Base-by-base conservation (phyloP, 2,329 filamentous ascomycete genomes). In the Apiospora rasikravindrae region DNA sequence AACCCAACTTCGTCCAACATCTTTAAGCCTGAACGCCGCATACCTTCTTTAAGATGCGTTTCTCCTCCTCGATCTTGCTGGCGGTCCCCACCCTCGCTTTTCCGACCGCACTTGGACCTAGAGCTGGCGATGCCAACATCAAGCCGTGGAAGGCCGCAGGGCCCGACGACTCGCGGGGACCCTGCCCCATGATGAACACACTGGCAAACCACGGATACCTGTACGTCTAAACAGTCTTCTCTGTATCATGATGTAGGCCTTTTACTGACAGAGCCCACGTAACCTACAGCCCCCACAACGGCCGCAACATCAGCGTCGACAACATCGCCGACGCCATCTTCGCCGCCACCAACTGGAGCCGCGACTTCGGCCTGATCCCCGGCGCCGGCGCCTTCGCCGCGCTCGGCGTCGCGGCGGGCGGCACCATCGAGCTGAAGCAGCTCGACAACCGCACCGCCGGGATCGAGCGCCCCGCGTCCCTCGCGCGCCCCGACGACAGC, bases 91-190 rank as follows among this genome's bases (percentile, higher is more conserved):
- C 57, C 10, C 22, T 64, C 29, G 57, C 57, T 64, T 64, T 64
- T 33, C 57, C 57, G 19, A 10, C 33, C n/a, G 19, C 57, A 64
- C 57, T 40, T 40, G 57, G 57, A 40, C 19, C 57, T 37, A 40
- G 57, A 33, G 57, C 57, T 11, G 57, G 57, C 19, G 57, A 64
- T 40, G 57, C 57, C 44, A 69, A 49, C 19, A 49, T 49, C 67
- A 45, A 69, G 67, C 67, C 67, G 67, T 69, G 67, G 67, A 49
- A 33, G 26, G 67, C 67, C 19, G 67, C 67, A 11, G 67, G 67
- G 8, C 67, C 67, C 2, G 44, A 22, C 16, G 67, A 69, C 47
- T 69, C 67, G 4, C 67, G 67, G 3, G 67, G 67, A 13, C 67
- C 67, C n/a, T 69, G 67, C 26, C 67, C 67, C 14, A 69, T 69